phyloP scores from a whole-genome alignment of 768 basidiomycete genomes.

The Trametes cubensis region DNA sequence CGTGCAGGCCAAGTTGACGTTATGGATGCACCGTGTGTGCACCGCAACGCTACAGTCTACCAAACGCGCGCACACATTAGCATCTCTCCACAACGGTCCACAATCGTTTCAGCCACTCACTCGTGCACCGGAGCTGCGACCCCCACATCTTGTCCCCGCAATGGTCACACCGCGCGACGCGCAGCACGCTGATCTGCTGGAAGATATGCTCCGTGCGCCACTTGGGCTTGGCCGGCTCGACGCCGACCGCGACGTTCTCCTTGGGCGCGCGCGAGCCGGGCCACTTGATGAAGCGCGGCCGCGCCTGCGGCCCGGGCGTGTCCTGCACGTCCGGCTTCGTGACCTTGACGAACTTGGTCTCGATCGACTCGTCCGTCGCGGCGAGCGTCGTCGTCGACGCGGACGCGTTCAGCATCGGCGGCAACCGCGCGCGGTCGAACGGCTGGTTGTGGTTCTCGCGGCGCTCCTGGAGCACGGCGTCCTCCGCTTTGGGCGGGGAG shows the following conservation, averaged over 20 bases:
- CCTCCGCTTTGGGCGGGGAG: conserved; percentile 13
- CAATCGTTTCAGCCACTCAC: conserved; percentile 50
- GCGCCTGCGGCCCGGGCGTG: conserved; percentile 48
- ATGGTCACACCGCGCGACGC: conserved; percentile 91
- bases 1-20: conserved; percentile 67
- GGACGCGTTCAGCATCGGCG: conserved; percentile 26
- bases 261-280: conserved; percentile 55
- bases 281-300: conserved; percentile 70
- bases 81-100: background rate
- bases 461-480: conserved; percentile 24
- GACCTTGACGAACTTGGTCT: conserved; percentile 46
- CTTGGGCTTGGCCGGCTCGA: conserved; percentile 31
- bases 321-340: conserved; percentile 42
- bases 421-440: conserved; percentile 29
- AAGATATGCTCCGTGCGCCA: conserved; percentile 71
- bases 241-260: conserved; percentile 39
- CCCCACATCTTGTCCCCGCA: conserved; percentile 99
- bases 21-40: conserved; percentile 82
- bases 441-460: conserved; percentile 9
- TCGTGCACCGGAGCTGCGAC: conserved; percentile 86
- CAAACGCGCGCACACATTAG: background rate
- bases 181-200: conserved; percentile 84
- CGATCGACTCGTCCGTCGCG: conserved; percentile 50
- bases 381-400: conserved; percentile 47
- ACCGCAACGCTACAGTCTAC: conserved; percentile 83